Conservation (phyloP, 805 yeast species). For the Ogataea siamensis region DNA sequence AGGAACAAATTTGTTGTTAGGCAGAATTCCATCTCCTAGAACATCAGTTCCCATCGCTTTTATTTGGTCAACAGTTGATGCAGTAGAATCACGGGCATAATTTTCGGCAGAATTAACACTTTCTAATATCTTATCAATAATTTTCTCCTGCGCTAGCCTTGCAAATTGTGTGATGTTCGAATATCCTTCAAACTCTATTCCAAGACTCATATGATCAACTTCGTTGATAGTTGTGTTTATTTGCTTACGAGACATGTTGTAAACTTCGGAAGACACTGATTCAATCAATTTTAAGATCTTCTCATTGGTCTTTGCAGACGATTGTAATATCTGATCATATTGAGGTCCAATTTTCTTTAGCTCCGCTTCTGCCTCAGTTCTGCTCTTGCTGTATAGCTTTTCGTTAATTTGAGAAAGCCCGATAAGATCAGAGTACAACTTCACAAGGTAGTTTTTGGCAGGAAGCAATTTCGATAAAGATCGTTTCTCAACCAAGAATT, state of each 20-base stretch:
- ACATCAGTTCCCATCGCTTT: conserved; percentile 58
- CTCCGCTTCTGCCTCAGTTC: conserved; percentile 44
- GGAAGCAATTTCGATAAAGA: conserved; percentile 87
- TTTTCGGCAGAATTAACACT: conserved; percentile 66
- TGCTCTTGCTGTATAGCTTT: conserved; percentile 49
- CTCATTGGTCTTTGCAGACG: conserved; percentile 55
- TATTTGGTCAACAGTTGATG: conserved; percentile 58
- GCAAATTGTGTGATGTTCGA: conserved; percentile 70
- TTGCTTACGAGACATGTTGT: conserved; percentile 55
- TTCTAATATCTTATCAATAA: conserved; percentile 62
- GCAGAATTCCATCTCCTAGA: conserved; percentile 61
- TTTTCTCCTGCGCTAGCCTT: conserved; percentile 59
- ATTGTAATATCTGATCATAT: conserved; percentile 50
- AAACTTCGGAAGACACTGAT: conserved; percentile 51
- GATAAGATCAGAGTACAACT: conserved; percentile 64
- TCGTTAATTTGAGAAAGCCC: conserved; percentile 63
- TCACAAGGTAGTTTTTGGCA: conserved; percentile 80
- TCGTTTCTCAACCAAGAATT: conserved; percentile 85
- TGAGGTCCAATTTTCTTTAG: conserved; percentile 62
- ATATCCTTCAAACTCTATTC: conserved; percentile 58
- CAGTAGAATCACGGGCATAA: conserved; percentile 62
- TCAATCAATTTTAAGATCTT: conserved; percentile 65
- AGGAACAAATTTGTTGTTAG: conserved; percentile 62
- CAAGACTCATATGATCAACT: conserved; percentile 31
- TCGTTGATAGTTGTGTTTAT: conserved; percentile 51